Conservation (phyloP, 2,329 filamentous ascomycete species). For the Aspergillus neoniger region DNA sequence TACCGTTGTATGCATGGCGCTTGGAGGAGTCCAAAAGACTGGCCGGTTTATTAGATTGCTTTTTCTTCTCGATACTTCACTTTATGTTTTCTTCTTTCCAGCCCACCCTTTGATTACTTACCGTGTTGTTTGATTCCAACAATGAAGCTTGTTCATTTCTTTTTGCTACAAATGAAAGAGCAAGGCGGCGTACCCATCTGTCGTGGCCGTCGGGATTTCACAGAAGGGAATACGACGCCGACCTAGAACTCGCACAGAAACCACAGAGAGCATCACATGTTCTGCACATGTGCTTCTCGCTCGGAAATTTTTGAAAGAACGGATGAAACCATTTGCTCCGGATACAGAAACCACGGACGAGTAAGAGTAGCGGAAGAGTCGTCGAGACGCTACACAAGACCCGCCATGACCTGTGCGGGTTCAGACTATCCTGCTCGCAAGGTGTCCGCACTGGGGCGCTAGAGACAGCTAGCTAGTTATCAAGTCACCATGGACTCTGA, state of each 20-base stretch:
- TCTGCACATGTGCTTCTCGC: constrained; percentile 1
- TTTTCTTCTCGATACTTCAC: background rate
- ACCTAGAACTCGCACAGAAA: background rate
- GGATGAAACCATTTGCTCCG: background rate
- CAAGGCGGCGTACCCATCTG: background rate
- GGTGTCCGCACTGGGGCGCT: background rate
- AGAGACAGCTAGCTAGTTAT: constrained; percentile 4
- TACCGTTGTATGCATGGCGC: constrained; percentile 11
- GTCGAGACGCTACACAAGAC: constrained; percentile 6
- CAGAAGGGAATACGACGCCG: background rate
- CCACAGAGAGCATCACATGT: constrained; percentile 1
- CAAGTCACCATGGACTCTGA: constrained; percentile 11
- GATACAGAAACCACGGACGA: background rate
- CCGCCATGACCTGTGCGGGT: constrained; percentile 4
- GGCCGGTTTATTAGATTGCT: background rate
- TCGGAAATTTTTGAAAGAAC: background rate
- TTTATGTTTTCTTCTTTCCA: background rate
- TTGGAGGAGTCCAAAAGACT: constrained; percentile 10
- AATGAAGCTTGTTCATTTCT: background rate
- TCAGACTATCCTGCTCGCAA: background rate
- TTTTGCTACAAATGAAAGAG: background rate
- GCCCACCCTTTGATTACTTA: background rate
- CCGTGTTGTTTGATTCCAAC: background rate
- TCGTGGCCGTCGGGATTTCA: background rate
- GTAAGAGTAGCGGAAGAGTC: background rate